These are phyloP conservation scores for Salvia hispanica DNA, from an alignment of 257 asterid species.

Conservation along the genomic window DNA sequence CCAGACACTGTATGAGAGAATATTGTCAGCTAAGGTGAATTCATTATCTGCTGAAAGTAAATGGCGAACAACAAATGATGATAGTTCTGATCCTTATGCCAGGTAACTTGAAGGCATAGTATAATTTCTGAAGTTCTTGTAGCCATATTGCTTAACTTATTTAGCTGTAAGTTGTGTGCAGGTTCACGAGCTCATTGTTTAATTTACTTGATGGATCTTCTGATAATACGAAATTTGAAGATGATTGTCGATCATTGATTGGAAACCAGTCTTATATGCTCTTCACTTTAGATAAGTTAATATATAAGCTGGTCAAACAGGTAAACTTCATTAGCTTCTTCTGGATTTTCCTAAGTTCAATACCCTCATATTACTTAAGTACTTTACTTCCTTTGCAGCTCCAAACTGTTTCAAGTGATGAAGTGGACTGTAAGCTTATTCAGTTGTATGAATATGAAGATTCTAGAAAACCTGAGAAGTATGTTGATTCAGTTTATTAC, in stretches of 20 bases:
- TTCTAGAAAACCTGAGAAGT: slow-evolving; percentile 48
- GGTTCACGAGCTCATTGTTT: slow-evolving; percentile 76
- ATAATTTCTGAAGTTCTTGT: slow-evolving; percentile 16
- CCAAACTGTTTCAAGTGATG: slow-evolving; percentile 55
- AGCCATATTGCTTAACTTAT: slow-evolving; percentile 24
- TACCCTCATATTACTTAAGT: slow-evolving; percentile 15
- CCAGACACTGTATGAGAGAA: slow-evolving; percentile 61
- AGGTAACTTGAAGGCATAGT: slow-evolving; percentile 38
- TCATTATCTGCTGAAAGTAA: slow-evolving; percentile 45
- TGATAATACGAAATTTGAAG: slow-evolving; percentile 85
- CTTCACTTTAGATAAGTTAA: slow-evolving; percentile 85
- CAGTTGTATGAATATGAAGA: slow-evolving; percentile 56
- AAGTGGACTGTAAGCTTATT: slow-evolving; percentile 56
- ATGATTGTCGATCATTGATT: slow-evolving; percentile 82
- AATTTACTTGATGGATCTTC: slow-evolving; percentile 87
- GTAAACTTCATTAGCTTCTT: slow-evolving; percentile 30
- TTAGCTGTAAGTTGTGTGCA: slow-evolving; percentile 35
- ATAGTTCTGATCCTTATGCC: slow-evolving; percentile 44
- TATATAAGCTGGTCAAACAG: slow-evolving; percentile 91
- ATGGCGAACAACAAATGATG: slow-evolving; percentile 48
- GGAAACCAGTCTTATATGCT: slow-evolving; percentile 89
- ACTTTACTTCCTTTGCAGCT: slow-evolving; percentile 44
- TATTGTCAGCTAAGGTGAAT: slow-evolving; percentile 59
- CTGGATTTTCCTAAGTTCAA: slow-evolving; percentile 20
- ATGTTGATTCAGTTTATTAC: slow-evolving; percentile 53